Base-by-base conservation (phyloP, 139 green algal genomes). In the Coccomyxa sp. region DNA sequence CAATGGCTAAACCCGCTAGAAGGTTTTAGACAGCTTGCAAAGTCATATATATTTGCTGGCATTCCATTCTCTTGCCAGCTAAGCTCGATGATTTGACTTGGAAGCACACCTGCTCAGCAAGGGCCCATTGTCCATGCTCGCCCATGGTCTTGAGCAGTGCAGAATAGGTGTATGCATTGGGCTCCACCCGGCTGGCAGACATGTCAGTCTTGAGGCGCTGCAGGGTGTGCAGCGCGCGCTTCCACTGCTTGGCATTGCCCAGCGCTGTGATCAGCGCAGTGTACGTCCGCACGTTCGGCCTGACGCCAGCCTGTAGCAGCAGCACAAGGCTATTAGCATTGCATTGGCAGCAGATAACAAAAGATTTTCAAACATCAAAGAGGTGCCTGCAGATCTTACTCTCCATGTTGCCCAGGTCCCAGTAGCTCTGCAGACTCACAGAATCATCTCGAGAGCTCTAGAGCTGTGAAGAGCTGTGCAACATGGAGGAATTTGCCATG, bases 131-230 rank as follows among this genome's bases (percentile, higher is more conserved):
- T 0, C 94, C 94, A 79, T 93, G 87, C 63, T 30, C 93, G 0
- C 92, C 94, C 85, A 96, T 85, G 23, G 87, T 66, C 87, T 96
- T 95, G 27, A 98, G 82, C 77, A 97, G 85, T 0, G 92, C 87
- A 30, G 88, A 92, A 84, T 96, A 96, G 9, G 93, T 97, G 87
- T 96, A 97, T 12, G 93, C 92, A 81, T 98, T 97, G 77, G 95
- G 94, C 87, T 92, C 86, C 66, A 95, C 88, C 32, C 86, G 84
- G 80, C 93, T 91, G 58, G 79, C 74, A 13, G 67, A 59, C 0
- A 13, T 30, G 27, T 77, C 71, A 12, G 14, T 25, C 75, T 90
- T 85, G 93, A 98, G 97, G 51, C 80, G 79, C 51, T 81, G 57
- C 63, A 98, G 88, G 77, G 94, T 82, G 31, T 89, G 84, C 75